Evolutionary conservation across 2,329 filamentous ascomycete genomes (phyloP), one percentile per base, ranked within the genome.

Genomic region (Colletotrichum sp.): DNA sequence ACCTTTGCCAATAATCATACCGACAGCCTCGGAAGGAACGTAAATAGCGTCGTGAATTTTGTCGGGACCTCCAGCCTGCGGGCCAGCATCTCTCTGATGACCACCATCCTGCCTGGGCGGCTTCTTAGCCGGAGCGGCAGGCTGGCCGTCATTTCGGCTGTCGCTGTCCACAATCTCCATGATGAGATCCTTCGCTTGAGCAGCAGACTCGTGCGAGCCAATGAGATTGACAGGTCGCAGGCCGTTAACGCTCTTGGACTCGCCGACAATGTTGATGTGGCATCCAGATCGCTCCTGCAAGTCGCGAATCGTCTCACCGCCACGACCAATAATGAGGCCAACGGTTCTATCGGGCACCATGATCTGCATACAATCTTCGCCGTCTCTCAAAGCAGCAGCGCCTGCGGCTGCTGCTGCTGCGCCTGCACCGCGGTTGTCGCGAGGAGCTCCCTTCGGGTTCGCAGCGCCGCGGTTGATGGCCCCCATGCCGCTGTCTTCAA

Each of bases 1-100:
- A 72, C 95, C 94, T 88, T 98, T 98, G 78, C 96, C 96, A 77
- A 98, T 98, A 78, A 98, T 98, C 96, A 98, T 98, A 76, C 96
- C 96, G 71, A 98, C 96, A 8, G 96, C 94, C 83, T 98, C 96
- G 26, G 95, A 96, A 15, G 96, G 96, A 12, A 98, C 95, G 79
- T 92, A 93, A 77, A 98, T 95, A 55, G 92, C 93, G 81, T 98
- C 95, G 81, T 93, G 96, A 80, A 94, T 90, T 87, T 96, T 96
- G 79, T 94, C 93, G 28, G 84, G 85, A 68, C 81, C 83, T 30
- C 82, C 82, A 10, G 18, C 83, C 12, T 34, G 28, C 65, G 79
- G 80, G 63, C 81, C 83, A 12, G 79, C 80, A 67, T 85, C 84
- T 36, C 85, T 82, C 15, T 80, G 74, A 15, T 82, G 79, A 28